Conservation (phyloP, 2,329 filamentous ascomycete species). For the Scytalidium sp. region DNA sequence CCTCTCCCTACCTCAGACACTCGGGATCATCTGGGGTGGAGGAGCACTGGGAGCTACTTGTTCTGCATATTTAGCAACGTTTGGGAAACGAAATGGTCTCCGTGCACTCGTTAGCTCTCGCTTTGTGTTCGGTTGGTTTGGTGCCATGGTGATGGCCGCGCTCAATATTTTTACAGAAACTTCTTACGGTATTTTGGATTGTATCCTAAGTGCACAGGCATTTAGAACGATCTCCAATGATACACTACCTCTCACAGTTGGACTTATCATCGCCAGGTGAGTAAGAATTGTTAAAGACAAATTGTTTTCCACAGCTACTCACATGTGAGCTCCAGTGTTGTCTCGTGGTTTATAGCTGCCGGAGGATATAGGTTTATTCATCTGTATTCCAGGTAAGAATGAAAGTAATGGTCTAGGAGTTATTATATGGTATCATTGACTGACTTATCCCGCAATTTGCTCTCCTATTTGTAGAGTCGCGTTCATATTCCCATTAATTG, state of each 20-base stretch:
- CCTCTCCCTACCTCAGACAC: conserved; percentile 2
- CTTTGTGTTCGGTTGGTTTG: conserved; percentile 1
- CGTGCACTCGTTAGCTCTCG: conserved; percentile 1
- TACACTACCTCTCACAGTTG: not conserved
- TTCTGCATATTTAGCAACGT: not conserved
- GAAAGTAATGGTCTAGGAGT: too few relatives aligned
- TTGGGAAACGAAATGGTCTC: conserved; percentile 2
- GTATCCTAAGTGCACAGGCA: not conserved
- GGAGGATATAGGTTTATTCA: conserved; percentile 2
- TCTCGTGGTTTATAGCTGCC: not conserved
- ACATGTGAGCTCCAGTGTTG: too few relatives aligned
- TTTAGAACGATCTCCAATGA: not conserved
- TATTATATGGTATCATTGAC: too few relatives aligned
- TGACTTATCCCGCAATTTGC: too few relatives aligned
- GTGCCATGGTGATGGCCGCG: not conserved
- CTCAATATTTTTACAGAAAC: conserved; percentile 1
- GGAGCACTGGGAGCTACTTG: conserved; percentile 1
- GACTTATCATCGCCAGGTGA: conserved; percentile 2
- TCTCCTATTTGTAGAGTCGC: conserved; percentile 6
- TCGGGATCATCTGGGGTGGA: conserved; percentile 1
- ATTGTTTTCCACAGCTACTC: too few relatives aligned
- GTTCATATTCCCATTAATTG: conserved; percentile 2
- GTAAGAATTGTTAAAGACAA: too few relatives aligned
- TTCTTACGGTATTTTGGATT: not conserved
- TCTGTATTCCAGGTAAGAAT: conserved; percentile 1